phyloP scores from a whole-genome alignment of 2,329 filamentous ascomycete genomes.

The Verticillium tricorpus region DNA sequence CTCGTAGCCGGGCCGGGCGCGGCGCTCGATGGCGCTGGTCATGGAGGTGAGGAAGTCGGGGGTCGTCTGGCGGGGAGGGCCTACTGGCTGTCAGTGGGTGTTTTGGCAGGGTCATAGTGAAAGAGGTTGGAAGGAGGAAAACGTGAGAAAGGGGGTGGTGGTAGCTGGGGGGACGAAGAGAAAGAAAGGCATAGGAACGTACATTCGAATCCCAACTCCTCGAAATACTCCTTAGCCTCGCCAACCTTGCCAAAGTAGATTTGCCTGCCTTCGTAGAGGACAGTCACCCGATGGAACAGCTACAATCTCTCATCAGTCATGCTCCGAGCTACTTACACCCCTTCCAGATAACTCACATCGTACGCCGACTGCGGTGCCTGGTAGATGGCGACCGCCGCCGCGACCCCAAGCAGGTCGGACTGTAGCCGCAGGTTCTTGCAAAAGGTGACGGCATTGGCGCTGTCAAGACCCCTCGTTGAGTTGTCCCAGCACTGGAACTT shows the following conservation, averaged over 20 bases:
- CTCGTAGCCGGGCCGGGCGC: constrained; percentile 53
- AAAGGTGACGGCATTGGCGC: constrained; percentile 62
- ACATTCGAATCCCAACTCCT: constrained; percentile 56
- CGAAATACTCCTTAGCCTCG: constrained; percentile 57
- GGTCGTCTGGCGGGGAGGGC: constrained; percentile 48
- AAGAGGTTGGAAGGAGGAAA: not conserved
- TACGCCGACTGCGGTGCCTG: constrained; percentile 58
- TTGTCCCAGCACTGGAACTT: constrained; percentile 43
- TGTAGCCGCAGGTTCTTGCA: constrained; percentile 56
- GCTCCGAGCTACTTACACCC: too few relatives aligned
- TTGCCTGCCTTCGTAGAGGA: constrained; percentile 64
- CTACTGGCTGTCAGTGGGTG: constrained; percentile 1
- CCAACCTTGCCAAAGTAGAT: constrained; percentile 59
- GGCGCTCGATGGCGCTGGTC: constrained; percentile 60
- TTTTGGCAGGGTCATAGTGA: too few relatives aligned
- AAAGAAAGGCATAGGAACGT: not conserved
- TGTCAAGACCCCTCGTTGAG: constrained; percentile 59
- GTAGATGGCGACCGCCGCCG: constrained; percentile 59
- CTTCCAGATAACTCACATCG: constrained; percentile 23
- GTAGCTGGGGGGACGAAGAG: accelerated
- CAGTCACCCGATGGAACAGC: constrained; percentile 62
- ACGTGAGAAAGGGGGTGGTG: too few relatives aligned
- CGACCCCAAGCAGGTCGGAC: constrained; percentile 53
- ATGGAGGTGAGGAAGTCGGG: constrained; percentile 68
- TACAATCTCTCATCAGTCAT: not conserved